Conservation (phyloP, 2,329 filamentous ascomycete genomes). For the Clarireedia monteithiana region DNA sequence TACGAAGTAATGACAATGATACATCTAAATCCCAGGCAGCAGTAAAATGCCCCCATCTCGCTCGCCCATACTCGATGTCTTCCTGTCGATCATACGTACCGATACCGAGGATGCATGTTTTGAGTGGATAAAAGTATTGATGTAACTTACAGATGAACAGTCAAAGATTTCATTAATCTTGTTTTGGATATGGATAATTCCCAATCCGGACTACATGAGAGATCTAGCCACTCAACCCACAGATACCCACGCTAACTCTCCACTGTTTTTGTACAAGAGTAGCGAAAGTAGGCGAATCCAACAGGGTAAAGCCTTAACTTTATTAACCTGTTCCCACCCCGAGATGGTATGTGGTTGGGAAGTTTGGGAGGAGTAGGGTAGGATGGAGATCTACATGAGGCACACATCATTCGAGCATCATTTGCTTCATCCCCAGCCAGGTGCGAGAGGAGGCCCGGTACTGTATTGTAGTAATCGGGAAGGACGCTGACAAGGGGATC, state of each 20-base stretch:
- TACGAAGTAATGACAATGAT: too few species aligned
- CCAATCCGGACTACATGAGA: neutral
- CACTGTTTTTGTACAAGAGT: conserved; percentile 7
- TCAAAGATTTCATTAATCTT: neutral
- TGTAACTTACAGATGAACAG: conserved; percentile 4
- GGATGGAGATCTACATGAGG: neutral
- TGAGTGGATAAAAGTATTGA: conserved; percentile 1
- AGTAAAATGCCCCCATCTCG: neutral
- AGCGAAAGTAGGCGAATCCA: conserved; percentile 6
- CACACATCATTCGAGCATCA: neutral
- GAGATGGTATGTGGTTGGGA: neutral
- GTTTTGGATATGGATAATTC: neutral
- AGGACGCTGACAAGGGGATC: neutral
- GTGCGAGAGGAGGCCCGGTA: neutral
- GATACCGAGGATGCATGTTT: neutral
- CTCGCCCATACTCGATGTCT: too few species aligned
- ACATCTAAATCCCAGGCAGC: neutral
- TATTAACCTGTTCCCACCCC: too few species aligned
- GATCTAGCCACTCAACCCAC: conserved; percentile 5
- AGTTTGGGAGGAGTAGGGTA: neutral
- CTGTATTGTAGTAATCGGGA: conserved; percentile 1
- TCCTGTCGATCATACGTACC: neutral
- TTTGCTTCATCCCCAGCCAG: neutral
- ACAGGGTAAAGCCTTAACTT: neutral
- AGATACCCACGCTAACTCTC: neutral